These are phyloP conservation scores for Pseudomassariella vexata DNA, from an alignment of 2,329 filamentous ascomycete genomes.

Conservation along the genomic window DNA sequence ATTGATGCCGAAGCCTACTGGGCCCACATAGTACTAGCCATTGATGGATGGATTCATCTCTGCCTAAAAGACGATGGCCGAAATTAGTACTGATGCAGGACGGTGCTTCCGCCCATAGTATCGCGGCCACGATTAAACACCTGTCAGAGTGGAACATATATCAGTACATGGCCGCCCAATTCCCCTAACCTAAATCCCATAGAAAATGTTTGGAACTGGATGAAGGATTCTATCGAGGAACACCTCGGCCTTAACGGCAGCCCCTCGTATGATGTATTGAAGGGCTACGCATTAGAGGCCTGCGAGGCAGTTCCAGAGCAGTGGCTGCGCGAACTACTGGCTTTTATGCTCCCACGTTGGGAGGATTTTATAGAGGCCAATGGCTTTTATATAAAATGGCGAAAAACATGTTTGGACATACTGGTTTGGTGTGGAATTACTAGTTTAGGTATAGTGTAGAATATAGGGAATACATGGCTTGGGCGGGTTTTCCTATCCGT, in stretches of 20 bases:
- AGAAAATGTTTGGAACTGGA: slow-evolving; percentile 2
- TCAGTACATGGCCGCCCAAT: not conserved
- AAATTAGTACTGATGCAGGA: slow-evolving; percentile 1
- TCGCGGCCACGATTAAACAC: not conserved
- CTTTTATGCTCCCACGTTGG: slow-evolving; percentile 1
- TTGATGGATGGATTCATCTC: not conserved
- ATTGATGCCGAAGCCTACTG: not conserved
- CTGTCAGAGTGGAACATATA: not conserved
- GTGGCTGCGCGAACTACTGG: not conserved
- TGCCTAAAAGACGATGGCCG: not conserved
- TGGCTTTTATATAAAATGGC: no score
- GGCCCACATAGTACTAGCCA: not conserved
- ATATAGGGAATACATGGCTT: no score
- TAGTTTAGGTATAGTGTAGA: no score
- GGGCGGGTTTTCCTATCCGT: no score
- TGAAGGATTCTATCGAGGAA: slow-evolving; percentile 3
- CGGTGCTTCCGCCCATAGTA: not conserved
- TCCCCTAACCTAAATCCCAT: slow-evolving; percentile 3
- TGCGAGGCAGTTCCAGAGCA: not conserved
- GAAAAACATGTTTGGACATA: no score
- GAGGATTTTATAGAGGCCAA: slow-evolving; percentile 1
- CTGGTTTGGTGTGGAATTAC: no score
- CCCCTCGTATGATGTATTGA: not conserved
- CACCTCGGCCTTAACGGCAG: not conserved
- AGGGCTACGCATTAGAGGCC: not conserved